These are phyloP conservation scores for Dactylonectria macrodidyma DNA, from an alignment of 2,329 filamentous ascomycete genomes.

Conservation along the genomic window DNA sequence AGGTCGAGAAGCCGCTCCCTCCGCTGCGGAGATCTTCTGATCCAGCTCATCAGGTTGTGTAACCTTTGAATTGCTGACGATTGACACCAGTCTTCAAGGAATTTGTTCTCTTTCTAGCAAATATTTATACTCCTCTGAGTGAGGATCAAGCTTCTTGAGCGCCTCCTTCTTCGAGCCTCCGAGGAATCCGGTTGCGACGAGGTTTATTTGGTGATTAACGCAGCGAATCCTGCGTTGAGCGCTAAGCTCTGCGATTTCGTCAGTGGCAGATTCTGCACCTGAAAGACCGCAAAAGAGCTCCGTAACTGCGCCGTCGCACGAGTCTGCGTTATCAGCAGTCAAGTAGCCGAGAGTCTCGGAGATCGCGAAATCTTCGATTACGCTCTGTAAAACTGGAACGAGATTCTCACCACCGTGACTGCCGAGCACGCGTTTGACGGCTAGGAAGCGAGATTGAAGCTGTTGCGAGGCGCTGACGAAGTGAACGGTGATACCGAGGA, in stretches of 20 bases:
- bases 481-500: slow-evolving; percentile 8
- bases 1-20: slow-evolving; percentile 4
- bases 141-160: slow-evolving; percentile 8
- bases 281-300: slow-evolving; percentile 11
- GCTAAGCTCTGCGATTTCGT: slow-evolving; percentile 9
- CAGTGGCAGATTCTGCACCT: slow-evolving; percentile 9
- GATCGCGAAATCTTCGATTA: slow-evolving; percentile 4
- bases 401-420: slow-evolving; percentile 8
- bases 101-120: slow-evolving; percentile 11
- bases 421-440: slow-evolving; percentile 7
- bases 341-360: slow-evolving; percentile 8
- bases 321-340: slow-evolving; percentile 3
- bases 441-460: slow-evolving; percentile 12
- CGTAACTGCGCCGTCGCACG: slow-evolving; percentile 6
- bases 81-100: slow-evolving; percentile 8
- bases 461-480: background rate
- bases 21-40: slow-evolving; percentile 10
- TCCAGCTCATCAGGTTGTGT: slow-evolving; percentile 10
- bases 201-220: slow-evolving; percentile 12
- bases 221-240: slow-evolving; percentile 7
- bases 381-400: slow-evolving; percentile 3
- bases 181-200: slow-evolving; percentile 9
- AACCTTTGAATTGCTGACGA: slow-evolving; percentile 11
- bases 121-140: slow-evolving; percentile 10
- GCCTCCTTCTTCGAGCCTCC: slow-evolving; percentile 9